Evolutionary conservation across 148 eudicot genomes (phyloP), one percentile per base, ranked within the genome.

Genomic region (Rhododendron kiyosumense): DNA sequence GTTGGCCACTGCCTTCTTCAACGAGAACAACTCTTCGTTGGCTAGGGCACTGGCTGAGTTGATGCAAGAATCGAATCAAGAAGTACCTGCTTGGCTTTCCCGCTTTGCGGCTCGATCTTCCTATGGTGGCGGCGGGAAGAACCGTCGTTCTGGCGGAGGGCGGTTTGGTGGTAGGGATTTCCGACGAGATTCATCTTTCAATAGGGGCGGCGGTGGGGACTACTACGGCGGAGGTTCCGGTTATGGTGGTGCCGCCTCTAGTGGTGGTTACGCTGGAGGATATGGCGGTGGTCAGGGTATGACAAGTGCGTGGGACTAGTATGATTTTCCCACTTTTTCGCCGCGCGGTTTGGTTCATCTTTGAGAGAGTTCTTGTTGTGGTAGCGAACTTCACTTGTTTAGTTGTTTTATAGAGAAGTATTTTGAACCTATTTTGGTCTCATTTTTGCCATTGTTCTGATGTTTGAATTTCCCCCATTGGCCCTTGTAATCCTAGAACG

Each of bases 41-140:
- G 92, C 94, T 0, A 88, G 88, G 85, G n/a, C 92, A 65, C 51
- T 92, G 78, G 86, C 94, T 13, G 94, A 92, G 3, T 52, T 92
- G 83, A 92, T 92, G 94, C 92, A 89, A 86, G 94, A 92, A 87
- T 86, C 94, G 26, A 92, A 92, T 26, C 94, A 92, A 86, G 94
- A 92, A 81, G 92, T 92, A 45, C 94, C 94, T 8, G 89, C 88
- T 75, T 90, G 92, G 94, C 94, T 92, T 43, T 49, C 91, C 24
- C 92, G 94, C 67, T 90, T 78, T 86, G 91, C 94, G 3, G 89
- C 91, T 49, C 84, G 92, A 74, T 82, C 91, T 45, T 46, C 86
- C 14, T 88, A 80, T 46, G 85, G 89, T 57, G 92, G 91, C 1
- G 88, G 91, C 6, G 89, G 92, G 12, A 89, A 86, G 85, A 88